phyloP scores from a whole-genome alignment of 768 basidiomycete genomes.

The Boletus tomentosulus region DNA sequence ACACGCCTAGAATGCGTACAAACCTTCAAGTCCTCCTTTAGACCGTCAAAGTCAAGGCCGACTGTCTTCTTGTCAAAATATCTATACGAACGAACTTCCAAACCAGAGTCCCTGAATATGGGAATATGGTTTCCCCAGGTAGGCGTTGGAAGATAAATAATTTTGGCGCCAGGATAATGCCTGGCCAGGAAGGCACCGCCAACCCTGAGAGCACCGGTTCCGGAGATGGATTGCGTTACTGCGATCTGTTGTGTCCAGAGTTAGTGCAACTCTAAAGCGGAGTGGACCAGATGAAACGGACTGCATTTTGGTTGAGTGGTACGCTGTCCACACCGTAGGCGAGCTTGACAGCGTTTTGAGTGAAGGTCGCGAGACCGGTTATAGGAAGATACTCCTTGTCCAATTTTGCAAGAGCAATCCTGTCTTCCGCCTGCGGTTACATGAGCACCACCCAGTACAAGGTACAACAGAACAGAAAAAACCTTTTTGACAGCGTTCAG shows the following conservation, averaged over 20 bases:
- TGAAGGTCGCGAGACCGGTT: constrained; percentile 84
- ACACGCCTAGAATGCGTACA: constrained; percentile 18
- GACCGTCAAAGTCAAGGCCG: constrained; percentile 86
- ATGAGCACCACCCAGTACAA: not conserved
- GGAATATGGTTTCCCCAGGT: constrained; percentile 98
- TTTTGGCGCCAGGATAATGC: constrained; percentile 82
- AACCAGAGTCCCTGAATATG: constrained; percentile 89
- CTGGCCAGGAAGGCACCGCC: constrained; percentile 89
- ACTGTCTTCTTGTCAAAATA: constrained; percentile 94
- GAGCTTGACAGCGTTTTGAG: constrained; percentile 79
- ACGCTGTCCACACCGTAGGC: constrained; percentile 84
- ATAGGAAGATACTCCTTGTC: constrained; percentile 99
- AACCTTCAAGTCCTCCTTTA: constrained; percentile 84
- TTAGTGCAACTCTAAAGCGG: not conserved
- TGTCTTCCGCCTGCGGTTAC: constrained; percentile 64
- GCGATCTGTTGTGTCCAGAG: constrained; percentile 52
- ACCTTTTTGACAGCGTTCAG: constrained; percentile 87
- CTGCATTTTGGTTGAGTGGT: constrained; percentile 67
- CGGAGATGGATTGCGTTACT: constrained; percentile 92
- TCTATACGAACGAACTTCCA: constrained; percentile 88
- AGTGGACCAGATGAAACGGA: constrained; percentile 38
- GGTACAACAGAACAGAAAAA: not conserved
- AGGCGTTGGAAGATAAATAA: constrained; percentile 87
- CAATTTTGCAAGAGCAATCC: constrained; percentile 55
- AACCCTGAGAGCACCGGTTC: constrained; percentile 95